A percentile compares a stretch with the other conserved stretches of the same genome.
Conservation (phyloP, 2,329 filamentous ascomycete genomes). For the Zymoseptoria passerinii region DNA sequence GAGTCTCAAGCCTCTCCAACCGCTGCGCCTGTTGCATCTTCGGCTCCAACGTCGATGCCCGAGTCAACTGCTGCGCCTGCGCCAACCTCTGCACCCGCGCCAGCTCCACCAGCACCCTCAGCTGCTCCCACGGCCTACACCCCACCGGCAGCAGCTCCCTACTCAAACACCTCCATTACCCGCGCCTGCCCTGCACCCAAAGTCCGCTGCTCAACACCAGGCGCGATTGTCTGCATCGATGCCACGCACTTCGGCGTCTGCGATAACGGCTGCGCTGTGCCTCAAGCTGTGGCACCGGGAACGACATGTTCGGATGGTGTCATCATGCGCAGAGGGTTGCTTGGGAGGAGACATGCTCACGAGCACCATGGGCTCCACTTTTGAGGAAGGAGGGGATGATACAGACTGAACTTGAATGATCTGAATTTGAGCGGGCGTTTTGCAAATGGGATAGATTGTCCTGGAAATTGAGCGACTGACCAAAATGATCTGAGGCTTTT, state of each 20-base stretch:
- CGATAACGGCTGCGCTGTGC: constrained; percentile 35
- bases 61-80: background rate
- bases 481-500: too few relatives aligned
- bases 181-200: constrained; percentile 6
- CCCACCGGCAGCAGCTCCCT: background rate
- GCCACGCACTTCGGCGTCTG: constrained; percentile 36
- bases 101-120: background rate
- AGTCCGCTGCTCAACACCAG: constrained; percentile 28
- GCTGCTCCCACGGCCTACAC: background rate
- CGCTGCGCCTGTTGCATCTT: background rate
- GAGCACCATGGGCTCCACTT: background rate
- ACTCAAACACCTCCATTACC: background rate
- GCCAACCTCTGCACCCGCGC: background rate
- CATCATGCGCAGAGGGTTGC: constrained; percentile 20
- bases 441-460: background rate
- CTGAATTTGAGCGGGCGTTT: background rate
- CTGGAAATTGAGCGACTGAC: background rate
- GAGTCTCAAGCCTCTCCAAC: background rate
- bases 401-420: too few relatives aligned
- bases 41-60: background rate
- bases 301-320: constrained; percentile 37
- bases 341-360: background rate
- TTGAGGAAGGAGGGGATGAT: background rate
- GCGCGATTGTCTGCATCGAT: constrained; percentile 35
- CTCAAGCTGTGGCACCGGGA: constrained; percentile 36